phyloP scores from a whole-genome alignment of 441 rosid species.

The Jatropha multifida region DNA sequence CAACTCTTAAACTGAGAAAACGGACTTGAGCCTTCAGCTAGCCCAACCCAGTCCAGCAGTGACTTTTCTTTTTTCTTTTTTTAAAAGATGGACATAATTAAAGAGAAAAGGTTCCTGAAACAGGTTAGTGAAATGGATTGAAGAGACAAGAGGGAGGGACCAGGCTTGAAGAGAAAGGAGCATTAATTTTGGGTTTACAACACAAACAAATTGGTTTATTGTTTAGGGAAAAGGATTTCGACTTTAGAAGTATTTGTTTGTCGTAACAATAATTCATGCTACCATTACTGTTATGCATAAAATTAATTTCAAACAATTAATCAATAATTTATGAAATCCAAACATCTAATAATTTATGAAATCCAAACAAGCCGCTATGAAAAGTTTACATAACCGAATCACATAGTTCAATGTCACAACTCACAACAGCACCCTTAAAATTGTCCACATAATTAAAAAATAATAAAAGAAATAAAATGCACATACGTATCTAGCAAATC shows the following conservation, averaged over 20 bases:
- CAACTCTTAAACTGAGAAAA: too few relatives aligned
- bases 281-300: background rate
- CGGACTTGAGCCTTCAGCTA: too few relatives aligned
- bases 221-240: background rate
- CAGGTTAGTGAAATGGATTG: background rate
- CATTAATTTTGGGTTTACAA: background rate
- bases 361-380: slow-evolving; percentile 17
- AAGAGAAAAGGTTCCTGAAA: too few relatives aligned
- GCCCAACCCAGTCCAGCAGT: too few relatives aligned
- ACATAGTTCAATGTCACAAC: slow-evolving; percentile 24
- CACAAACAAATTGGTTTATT: background rate
- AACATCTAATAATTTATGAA: slow-evolving; percentile 22
- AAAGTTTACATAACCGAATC: slow-evolving; percentile 23
- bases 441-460: slow-evolving; percentile 9
- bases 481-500: slow-evolving; percentile 22
- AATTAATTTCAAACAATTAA: background rate
- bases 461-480: background rate
- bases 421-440: slow-evolving; percentile 23
- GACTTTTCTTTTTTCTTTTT: background rate
- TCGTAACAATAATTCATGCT: background rate
- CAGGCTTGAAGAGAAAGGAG: background rate
- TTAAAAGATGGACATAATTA: too few relatives aligned
- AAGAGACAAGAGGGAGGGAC: background rate
- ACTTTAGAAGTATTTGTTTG: slow-evolving; percentile 9
- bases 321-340: slow-evolving; percentile 20